These are phyloP conservation scores for Yarrowia sp. DNA, from an alignment of 805 yeast species.

Conservation along the genomic window DNA sequence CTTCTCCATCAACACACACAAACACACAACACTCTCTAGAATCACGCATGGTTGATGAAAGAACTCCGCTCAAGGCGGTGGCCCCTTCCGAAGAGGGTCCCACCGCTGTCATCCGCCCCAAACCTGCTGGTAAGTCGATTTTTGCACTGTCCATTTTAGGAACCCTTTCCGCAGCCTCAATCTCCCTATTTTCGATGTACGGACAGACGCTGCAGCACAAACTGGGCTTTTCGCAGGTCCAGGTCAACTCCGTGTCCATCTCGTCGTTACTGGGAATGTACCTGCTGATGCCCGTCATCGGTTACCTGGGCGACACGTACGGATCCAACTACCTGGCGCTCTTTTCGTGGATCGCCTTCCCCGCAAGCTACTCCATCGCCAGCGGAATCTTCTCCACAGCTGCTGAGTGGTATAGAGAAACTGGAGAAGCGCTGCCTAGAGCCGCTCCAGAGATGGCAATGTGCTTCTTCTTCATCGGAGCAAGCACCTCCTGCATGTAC, in stretches of 20 bases:
- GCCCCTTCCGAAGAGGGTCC: neutral
- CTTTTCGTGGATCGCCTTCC: constrained; percentile 55
- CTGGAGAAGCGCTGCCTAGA: neutral
- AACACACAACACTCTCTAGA: neutral
- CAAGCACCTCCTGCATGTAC: constrained; percentile 41
- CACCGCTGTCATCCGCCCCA: neutral
- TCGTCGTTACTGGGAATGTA: constrained; percentile 78
- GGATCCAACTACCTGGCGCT: constrained; percentile 73
- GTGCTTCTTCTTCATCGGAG: constrained; percentile 38
- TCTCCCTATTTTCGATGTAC: constrained; percentile 75
- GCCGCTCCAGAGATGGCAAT: constrained; percentile 14
- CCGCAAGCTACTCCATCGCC: constrained; percentile 64
- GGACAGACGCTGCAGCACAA: constrained; percentile 60
- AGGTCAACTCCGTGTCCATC: constrained; percentile 70
- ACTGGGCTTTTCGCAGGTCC: constrained; percentile 61
- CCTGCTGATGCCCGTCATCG: constrained; percentile 74
- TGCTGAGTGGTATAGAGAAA: constrained; percentile 23
- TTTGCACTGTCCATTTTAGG: constrained; percentile 5
- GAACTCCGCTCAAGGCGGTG: constrained; percentile 10
- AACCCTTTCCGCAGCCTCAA: constrained; percentile 78
- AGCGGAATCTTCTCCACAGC: constrained; percentile 38
- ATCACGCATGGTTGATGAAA: neutral
- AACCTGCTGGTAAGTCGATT: neutral
- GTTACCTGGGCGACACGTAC: constrained; percentile 78
- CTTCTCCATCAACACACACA: neutral